phyloP scores from a whole-genome alignment of 768 basidiomycete species.

The Boletus reticuloceps region DNA sequence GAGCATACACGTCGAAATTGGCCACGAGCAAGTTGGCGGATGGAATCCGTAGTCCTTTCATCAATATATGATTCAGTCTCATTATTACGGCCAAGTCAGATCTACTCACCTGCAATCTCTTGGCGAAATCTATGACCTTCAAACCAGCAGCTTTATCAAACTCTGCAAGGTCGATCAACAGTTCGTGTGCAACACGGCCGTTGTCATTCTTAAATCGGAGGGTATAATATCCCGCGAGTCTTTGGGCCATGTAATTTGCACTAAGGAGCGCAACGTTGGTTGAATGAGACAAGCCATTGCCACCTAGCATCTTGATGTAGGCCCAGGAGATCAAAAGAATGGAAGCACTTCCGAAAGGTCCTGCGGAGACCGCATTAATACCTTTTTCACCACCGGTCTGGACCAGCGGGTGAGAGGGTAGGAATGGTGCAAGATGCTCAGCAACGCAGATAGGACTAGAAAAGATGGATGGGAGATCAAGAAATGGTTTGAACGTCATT shows the following conservation, averaged over 20 bases:
- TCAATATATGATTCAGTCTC: background rate
- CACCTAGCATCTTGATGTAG: constrained; percentile 99
- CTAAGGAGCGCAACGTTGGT: constrained; percentile 88
- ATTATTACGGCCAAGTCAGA: background rate
- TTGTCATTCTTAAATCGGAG: constrained; percentile 89
- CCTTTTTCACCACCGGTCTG: constrained; percentile 62
- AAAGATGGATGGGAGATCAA: constrained; percentile 2
- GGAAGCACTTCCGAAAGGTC: constrained; percentile 92
- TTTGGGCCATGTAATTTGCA: constrained; percentile 96
- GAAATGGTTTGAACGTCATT: background rate
- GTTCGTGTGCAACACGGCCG: constrained; percentile 91
- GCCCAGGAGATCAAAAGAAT: constrained; percentile 98
- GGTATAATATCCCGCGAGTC: constrained; percentile 80
- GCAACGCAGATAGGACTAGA: constrained; percentile 88
- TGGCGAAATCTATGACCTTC: constrained; percentile 96
- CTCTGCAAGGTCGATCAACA: constrained; percentile 92
- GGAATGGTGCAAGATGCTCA: constrained; percentile 90
- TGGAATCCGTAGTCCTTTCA: constrained; percentile 87
- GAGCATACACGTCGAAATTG: constrained; percentile 94
- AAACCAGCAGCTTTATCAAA: constrained; percentile 88
- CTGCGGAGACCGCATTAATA: constrained; percentile 87
- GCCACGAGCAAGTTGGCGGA: constrained; percentile 98
- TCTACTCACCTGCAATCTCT: constrained; percentile 77
- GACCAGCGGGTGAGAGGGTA: constrained; percentile 83
- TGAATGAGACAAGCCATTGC: constrained; percentile 79